Evolutionary conservation across 2,329 filamentous ascomycete genomes (phyloP).

Genomic region (Exophiala calicioides): DNA sequence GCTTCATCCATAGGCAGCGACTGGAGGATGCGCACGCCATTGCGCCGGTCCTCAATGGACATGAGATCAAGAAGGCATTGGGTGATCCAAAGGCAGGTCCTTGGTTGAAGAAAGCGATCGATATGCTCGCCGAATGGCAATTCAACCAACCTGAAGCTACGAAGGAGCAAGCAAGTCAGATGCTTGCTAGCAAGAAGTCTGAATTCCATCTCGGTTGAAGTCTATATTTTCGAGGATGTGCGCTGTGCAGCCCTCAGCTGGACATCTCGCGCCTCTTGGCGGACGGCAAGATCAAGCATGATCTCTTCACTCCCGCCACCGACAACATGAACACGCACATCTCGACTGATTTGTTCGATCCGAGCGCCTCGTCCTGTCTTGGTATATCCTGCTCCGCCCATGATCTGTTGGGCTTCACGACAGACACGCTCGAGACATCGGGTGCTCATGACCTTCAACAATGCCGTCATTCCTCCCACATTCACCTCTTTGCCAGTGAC

Average conservation of each 20-base stretch:
- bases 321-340: slow-evolving; percentile 63
- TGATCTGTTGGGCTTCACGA: slow-evolving; percentile 58
- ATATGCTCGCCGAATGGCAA: slow-evolving; percentile 85
- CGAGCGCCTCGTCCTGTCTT: slow-evolving; percentile 69
- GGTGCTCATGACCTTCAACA: slow-evolving; percentile 66
- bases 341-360: slow-evolving; percentile 65
- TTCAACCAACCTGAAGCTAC: slow-evolving; percentile 62
- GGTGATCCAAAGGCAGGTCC: slow-evolving; percentile 67
- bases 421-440: slow-evolving; percentile 55
- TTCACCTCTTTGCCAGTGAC: slow-evolving; percentile 46
- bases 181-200: slow-evolving; percentile 55
- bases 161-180: slow-evolving; percentile 37
- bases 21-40: slow-evolving; percentile 50
- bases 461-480: slow-evolving; percentile 70
- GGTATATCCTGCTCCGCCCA: slow-evolving; percentile 72
- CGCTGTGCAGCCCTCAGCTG: slow-evolving; percentile 22
- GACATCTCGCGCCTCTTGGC: slow-evolving; percentile 71
- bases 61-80: slow-evolving; percentile 67
- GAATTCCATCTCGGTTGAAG: slow-evolving; percentile 49
- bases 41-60: slow-evolving; percentile 72
- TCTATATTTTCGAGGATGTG: slow-evolving; percentile 27
- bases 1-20: slow-evolving; percentile 51
- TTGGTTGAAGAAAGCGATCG: slow-evolving; percentile 82
- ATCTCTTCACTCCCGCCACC: slow-evolving; percentile 74
- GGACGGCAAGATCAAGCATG: slow-evolving; percentile 67